Conservation (phyloP, 2,329 filamentous ascomycete genomes). For the Paraconiothyrium sp. region DNA sequence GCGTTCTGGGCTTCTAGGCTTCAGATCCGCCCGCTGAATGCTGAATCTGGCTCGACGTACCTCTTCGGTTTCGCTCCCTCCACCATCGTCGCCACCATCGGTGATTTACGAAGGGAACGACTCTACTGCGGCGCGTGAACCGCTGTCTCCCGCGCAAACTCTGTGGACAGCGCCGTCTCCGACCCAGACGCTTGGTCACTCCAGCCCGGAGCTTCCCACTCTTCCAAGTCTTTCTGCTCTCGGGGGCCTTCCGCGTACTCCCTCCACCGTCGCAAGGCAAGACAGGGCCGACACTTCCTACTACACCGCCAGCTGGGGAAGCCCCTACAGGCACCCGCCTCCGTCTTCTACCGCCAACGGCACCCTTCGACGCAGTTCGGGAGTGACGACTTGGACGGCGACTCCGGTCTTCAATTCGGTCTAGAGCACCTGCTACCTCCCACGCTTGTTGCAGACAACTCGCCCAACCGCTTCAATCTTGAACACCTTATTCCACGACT, state of each 20-base stretch:
- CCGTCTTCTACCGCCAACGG: slow-evolving; percentile 52
- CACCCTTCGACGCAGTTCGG: slow-evolving; percentile 40
- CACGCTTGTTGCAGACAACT: slow-evolving; percentile 43
- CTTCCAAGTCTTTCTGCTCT: slow-evolving; percentile 47
- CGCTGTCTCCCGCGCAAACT: slow-evolving; percentile 46
- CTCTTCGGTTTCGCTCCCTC: slow-evolving; percentile 43
- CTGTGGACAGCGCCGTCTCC: slow-evolving; percentile 53
- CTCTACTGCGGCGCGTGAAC: slow-evolving; percentile 37
- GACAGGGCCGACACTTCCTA: slow-evolving; percentile 60
- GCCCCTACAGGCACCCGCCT: slow-evolving; percentile 78
- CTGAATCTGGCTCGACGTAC: slow-evolving; percentile 53
- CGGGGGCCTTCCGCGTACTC: slow-evolving; percentile 44
- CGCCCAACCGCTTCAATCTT: slow-evolving; percentile 49
- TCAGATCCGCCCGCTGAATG: slow-evolving; percentile 30
- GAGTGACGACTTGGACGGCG: slow-evolving; percentile 52
- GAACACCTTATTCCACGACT: slow-evolving; percentile 51
- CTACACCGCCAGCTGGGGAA: slow-evolving; percentile 88
- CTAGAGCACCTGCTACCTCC: slow-evolving; percentile 51
- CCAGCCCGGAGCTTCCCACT: slow-evolving; percentile 53
- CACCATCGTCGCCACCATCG: slow-evolving; percentile 48
- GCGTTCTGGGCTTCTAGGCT: slow-evolving; percentile 30
- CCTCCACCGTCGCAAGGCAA: slow-evolving; percentile 45
- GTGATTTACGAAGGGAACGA: slow-evolving; percentile 37
- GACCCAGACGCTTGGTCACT: slow-evolving; percentile 52
- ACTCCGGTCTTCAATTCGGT: slow-evolving; percentile 50